A percentile compares a stretch with the other conserved stretches of the same genome.
Evolutionary conservation across 768 basidiomycete species (phyloP).

Genomic region (Amanita rimosa): DNA sequence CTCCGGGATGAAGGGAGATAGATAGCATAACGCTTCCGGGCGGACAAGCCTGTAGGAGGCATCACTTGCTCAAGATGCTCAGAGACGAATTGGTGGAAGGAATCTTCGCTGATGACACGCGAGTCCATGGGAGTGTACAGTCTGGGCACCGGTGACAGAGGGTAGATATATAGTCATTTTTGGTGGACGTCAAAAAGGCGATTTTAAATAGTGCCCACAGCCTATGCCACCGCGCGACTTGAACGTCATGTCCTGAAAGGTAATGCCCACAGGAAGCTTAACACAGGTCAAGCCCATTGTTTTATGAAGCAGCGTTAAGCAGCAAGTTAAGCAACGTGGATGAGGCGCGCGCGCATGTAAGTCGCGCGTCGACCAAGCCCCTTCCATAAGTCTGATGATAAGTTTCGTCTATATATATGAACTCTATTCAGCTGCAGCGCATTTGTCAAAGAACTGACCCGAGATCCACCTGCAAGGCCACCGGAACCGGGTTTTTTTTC

Average conservation of each 20-base stretch:
- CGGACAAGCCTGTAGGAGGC: neutral
- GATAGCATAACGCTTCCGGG: conserved; percentile 22
- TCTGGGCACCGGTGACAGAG: neutral
- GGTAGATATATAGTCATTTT: neutral
- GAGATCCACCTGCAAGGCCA: neutral
- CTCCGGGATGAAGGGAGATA: conserved; percentile 21
- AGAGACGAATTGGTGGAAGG: neutral
- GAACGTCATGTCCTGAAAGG: neutral
- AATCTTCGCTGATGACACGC: neutral
- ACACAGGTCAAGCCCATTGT: neutral
- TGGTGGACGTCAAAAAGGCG: neutral
- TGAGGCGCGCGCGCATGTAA: neutral
- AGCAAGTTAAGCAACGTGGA: conserved; percentile 1
- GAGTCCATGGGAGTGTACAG: neutral
- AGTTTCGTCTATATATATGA: neutral
- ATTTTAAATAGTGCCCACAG: conserved; percentile 2
- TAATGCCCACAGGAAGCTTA: neutral
- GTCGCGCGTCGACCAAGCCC: neutral
- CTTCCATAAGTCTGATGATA: neutral
- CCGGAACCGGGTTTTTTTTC: neutral
- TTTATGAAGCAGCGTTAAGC: neutral
- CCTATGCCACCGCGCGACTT: neutral
- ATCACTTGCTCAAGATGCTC: neutral
- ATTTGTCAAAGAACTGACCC: neutral
- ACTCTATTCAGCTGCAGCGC: neutral